These are phyloP conservation scores for Russula dissimulans DNA, from an alignment of 768 basidiomycete genomes.

Conservation along the genomic window DNA sequence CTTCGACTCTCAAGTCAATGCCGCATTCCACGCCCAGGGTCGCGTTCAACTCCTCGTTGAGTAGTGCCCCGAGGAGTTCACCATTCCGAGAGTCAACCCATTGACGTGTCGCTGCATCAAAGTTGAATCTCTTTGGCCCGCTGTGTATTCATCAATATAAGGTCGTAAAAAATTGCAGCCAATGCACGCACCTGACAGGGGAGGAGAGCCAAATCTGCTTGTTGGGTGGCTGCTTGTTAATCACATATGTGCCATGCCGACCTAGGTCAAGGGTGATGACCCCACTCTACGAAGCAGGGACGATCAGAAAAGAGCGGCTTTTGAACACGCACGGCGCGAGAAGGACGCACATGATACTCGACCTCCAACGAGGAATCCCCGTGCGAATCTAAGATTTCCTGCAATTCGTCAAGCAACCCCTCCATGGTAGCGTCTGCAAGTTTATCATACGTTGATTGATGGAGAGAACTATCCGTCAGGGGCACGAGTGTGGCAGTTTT, in stretches of 20 bases:
- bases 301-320: neutral
- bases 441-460: slow-evolving; percentile 43
- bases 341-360: slow-evolving; percentile 50
- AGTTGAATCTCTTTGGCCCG: slow-evolving; percentile 91
- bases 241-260: slow-evolving; percentile 77
- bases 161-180: neutral
- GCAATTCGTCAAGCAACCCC: slow-evolving; percentile 60
- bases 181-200: slow-evolving; percentile 55
- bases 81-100: slow-evolving; percentile 78
- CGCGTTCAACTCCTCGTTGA: slow-evolving; percentile 59
- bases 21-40: slow-evolving; percentile 28
- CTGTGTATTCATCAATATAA: slow-evolving; percentile 31
- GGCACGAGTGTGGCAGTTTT: neutral
- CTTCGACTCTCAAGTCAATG: neutral
- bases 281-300: slow-evolving; percentile 44
- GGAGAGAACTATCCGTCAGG: slow-evolving; percentile 3
- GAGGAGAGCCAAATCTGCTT: slow-evolving; percentile 96
- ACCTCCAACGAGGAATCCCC: slow-evolving; percentile 61
- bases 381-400: slow-evolving; percentile 55
- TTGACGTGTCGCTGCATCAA: slow-evolving; percentile 39
- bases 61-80: slow-evolving; percentile 45
- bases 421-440: slow-evolving; percentile 76
- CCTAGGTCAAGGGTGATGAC: slow-evolving; percentile 78
- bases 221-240: slow-evolving; percentile 96
- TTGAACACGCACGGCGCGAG: slow-evolving; percentile 39